phyloP scores from a whole-genome alignment of 257 asterid genomes.

The Asclepias syriaca region DNA sequence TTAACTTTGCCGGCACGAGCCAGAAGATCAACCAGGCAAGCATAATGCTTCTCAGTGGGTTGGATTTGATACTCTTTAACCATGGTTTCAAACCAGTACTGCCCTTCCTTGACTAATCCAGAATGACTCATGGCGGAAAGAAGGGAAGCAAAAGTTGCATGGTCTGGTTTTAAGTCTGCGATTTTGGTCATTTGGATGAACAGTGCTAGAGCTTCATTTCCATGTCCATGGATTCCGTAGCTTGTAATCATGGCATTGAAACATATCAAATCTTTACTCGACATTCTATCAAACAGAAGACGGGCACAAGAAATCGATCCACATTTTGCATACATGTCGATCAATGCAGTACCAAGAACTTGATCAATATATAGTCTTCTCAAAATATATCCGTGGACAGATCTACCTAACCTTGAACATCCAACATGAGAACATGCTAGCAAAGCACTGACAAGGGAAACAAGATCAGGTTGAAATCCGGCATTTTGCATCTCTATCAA shows the following conservation, averaged over 20 bases:
- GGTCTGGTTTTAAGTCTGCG: constrained; percentile 43
- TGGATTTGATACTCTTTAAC: constrained; percentile 44
- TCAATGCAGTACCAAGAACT: constrained; percentile 54
- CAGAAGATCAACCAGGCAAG: constrained; percentile 69
- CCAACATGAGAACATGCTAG: constrained; percentile 67
- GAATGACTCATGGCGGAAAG: constrained; percentile 80
- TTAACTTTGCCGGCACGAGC: constrained; percentile 75
- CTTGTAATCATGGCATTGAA: constrained; percentile 74
- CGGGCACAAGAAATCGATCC: constrained; percentile 53
- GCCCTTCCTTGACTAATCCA: constrained; percentile 65
- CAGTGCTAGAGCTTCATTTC: constrained; percentile 51
- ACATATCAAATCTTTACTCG: constrained; percentile 43
- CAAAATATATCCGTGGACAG: constrained; percentile 49
- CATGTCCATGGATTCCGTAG: constrained; percentile 72
- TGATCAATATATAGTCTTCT: constrained; percentile 42
- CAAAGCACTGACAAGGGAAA: constrained; percentile 60
- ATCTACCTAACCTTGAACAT: constrained; percentile 37
- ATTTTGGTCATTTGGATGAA: constrained; percentile 43
- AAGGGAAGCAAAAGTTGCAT: constrained; percentile 81
- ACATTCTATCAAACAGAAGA: constrained; percentile 34
- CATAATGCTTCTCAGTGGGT: constrained; percentile 76
- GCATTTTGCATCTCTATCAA: constrained; percentile 52
- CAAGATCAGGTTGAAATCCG: constrained; percentile 53
- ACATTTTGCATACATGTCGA: constrained; percentile 82
- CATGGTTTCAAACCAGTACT: constrained; percentile 56